These are phyloP conservation scores for Psilocybe cyanescens DNA, from an alignment of 768 basidiomycete genomes.

Conservation along the genomic window DNA sequence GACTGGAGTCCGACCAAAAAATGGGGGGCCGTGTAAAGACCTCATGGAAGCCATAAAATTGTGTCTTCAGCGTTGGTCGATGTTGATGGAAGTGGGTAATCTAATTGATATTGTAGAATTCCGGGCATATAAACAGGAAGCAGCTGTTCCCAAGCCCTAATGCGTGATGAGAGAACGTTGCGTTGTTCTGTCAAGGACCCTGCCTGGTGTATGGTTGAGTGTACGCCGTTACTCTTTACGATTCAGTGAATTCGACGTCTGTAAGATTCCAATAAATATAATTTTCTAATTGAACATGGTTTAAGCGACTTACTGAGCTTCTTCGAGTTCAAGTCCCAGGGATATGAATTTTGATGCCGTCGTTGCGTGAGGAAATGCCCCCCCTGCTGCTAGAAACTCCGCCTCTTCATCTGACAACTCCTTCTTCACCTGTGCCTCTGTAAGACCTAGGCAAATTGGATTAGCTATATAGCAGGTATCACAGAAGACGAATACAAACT, in stretches of 20 bases:
- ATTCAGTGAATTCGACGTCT: conserved; percentile 3
- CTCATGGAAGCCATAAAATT: conserved; percentile 16
- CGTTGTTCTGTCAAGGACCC: neutral
- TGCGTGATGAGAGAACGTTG: conserved; percentile 7
- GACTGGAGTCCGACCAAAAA: too few species aligned
- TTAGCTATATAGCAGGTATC: too few species aligned
- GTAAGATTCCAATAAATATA: neutral
- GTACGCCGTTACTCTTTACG: neutral
- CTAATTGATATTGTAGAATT: conserved; percentile 6
- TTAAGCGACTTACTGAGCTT: neutral
- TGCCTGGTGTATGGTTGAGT: neutral
- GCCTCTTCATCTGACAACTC: neutral
- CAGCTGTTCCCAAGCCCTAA: conserved; percentile 17
- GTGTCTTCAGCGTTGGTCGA: conserved; percentile 8
- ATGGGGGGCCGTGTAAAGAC: too few species aligned
- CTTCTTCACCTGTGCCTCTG: neutral
- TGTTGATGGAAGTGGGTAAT: neutral
- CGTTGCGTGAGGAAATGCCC: neutral
- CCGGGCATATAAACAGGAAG: conserved; percentile 20
- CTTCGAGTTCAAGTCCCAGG: neutral
- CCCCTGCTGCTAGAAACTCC: neutral
- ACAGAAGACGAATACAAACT: too few species aligned
- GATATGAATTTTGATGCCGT: neutral
- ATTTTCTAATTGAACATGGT: too few species aligned
- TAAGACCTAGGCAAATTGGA: neutral